Conservation (phyloP, 2,329 filamentous ascomycete species). For the Scopulariopsis brevicaulis region DNA sequence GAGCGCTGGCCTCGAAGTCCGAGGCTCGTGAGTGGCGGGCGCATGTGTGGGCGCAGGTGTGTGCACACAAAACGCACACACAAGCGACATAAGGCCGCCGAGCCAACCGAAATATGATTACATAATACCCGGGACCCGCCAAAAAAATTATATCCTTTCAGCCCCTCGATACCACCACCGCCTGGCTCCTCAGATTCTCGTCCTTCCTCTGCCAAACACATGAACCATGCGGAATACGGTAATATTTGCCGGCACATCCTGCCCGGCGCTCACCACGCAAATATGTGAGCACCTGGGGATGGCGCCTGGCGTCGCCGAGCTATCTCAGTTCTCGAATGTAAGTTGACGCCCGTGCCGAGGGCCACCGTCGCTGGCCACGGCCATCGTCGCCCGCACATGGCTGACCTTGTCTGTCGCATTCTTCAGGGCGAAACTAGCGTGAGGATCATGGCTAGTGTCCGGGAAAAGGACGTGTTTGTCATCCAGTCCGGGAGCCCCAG, state of each 20-base stretch:
- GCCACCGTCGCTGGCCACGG: background rate
- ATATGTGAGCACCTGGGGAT: constrained; percentile 61
- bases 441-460: constrained; percentile 62
- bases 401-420: background rate
- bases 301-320: constrained; percentile 51
- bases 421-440: constrained; percentile 58
- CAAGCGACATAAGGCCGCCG: background rate
- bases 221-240: constrained; percentile 50
- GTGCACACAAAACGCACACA: background rate
- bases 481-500: constrained; percentile 91
- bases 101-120: background rate
- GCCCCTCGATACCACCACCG: constrained; percentile 11
- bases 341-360: constrained; percentile 12
- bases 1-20: background rate
- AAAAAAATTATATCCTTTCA: constrained; percentile 5
- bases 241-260: constrained; percentile 58
- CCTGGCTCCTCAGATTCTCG: constrained; percentile 7
- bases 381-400: background rate
- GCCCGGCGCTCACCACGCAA: constrained; percentile 50
- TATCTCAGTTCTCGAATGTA: constrained; percentile 62
- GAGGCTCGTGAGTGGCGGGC: no score
- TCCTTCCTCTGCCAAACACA: constrained; percentile 12
- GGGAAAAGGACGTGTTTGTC: constrained; percentile 98
- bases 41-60: background rate
- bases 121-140: background rate